Evolutionary conservation across 2,329 filamentous ascomycete genomes (phyloP).

Genomic region (Fusarium sp.): DNA sequence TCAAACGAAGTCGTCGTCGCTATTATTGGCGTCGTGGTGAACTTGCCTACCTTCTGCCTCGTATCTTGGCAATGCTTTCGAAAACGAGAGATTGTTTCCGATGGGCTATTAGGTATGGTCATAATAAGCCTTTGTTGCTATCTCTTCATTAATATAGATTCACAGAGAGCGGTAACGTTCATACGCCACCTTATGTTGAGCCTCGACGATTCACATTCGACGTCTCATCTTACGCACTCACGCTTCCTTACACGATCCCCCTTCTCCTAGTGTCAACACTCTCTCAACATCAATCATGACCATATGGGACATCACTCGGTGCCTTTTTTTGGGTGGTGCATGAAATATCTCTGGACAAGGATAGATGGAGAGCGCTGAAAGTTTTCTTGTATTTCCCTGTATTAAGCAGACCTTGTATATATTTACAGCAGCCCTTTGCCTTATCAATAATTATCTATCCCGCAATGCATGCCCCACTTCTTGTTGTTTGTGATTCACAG

Average conservation of each 20-base stretch:
- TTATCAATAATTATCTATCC: too few relatives aligned
- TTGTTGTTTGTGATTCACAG: too few relatives aligned
- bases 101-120: neutral
- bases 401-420: too few relatives aligned
- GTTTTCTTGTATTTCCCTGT: too few relatives aligned
- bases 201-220: neutral
- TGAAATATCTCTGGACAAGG: neutral
- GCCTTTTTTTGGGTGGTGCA: neutral
- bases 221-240: neutral
- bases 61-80: conserved; percentile 12
- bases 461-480: too few relatives aligned
- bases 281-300: neutral
- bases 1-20: conserved; percentile 7
- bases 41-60: conserved; percentile 6
- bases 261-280: neutral
- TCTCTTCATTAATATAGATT: neutral
- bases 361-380: too few relatives aligned
- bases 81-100: neutral
- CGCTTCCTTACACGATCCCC: conserved; percentile 1
- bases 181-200: accelerated
- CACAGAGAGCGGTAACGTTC: neutral
- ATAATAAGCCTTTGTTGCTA: too few relatives aligned
- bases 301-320: neutral
- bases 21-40: conserved; percentile 7
- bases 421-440: too few relatives aligned